phyloP scores from a whole-genome alignment of 371 early-diverging fungal genomes.

The Conidiobolus incongruus region DNA sequence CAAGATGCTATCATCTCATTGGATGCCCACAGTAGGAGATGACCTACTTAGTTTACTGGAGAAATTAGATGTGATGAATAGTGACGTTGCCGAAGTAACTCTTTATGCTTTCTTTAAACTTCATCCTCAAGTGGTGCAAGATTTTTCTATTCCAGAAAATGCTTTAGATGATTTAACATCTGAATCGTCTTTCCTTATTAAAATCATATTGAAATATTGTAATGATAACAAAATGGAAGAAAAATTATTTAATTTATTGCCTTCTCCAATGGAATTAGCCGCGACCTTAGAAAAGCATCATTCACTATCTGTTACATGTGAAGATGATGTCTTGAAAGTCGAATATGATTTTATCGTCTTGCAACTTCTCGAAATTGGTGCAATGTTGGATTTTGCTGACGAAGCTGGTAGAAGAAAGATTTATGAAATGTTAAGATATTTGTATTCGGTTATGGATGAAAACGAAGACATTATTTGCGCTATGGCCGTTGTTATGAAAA shows the following conservation, averaged over 20 bases:
- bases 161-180: too few species aligned
- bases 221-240: conserved; percentile 17
- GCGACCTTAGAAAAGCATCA: conserved; percentile 41
- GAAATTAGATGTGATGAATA: conserved; percentile 55
- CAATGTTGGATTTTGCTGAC: conserved; percentile 59
- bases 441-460: conserved; percentile 40
- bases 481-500: conserved; percentile 42
- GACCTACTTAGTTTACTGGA: conserved; percentile 43
- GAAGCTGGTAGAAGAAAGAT: conserved; percentile 67
- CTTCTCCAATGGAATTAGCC: conserved; percentile 46
- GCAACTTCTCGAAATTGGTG: conserved; percentile 50
- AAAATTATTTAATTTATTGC: conserved; percentile 39
- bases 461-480: conserved; percentile 41
- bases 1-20: conserved; percentile 42
- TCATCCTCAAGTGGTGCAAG: conserved; percentile 17
- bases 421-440: conserved; percentile 41
- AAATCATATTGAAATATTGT: background rate
- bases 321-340: conserved; percentile 27
- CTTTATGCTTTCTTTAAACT: conserved; percentile 36
- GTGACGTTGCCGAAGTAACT: conserved; percentile 35
- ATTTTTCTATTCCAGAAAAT: background rate
- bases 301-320: conserved; percentile 20
- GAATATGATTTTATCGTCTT: conserved; percentile 48
- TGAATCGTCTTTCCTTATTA: too few species aligned
- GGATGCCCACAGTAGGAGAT: conserved; percentile 51